Percentiles rank a stretch among this genome's conserved stretches.
Evolutionary conservation across 1,284 basidiomycete genomes (phyloP).

Genomic region (Tylopilus sp.): DNA sequence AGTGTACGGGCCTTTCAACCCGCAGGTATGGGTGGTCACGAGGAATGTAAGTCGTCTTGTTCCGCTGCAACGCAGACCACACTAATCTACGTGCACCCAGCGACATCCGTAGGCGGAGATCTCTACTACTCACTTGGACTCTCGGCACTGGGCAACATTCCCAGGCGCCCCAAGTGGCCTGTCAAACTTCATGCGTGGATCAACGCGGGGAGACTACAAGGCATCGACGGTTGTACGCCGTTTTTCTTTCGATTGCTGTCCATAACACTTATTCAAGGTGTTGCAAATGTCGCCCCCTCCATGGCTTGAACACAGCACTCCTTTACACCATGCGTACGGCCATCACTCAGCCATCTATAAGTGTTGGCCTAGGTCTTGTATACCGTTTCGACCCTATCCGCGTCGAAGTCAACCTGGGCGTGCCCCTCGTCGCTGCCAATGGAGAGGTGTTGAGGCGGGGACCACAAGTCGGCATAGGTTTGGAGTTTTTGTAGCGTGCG

Average conservation of each 20-base stretch:
- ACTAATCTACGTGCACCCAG: conserved; percentile 31
- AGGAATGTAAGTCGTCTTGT: conserved; percentile 56
- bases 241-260: neutral
- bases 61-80: neutral
- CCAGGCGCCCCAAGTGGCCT: conserved; percentile 81
- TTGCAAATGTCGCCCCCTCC: too few relatives aligned
- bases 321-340: conserved; percentile 16
- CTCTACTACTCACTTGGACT: conserved; percentile 82
- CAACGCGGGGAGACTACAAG: conserved; percentile 83
- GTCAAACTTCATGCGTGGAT: conserved; percentile 83
- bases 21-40: conserved; percentile 82
- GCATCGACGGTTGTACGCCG: conserved; percentile 48
- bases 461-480: conserved; percentile 87
- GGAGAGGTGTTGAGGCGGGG: conserved; percentile 80
- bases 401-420: conserved; percentile 89
- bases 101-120: conserved; percentile 86
- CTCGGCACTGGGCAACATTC: conserved; percentile 79
- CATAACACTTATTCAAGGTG: neutral
- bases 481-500: conserved; percentile 67
- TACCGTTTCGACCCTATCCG: conserved; percentile 84
- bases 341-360: conserved; percentile 57
- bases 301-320: conserved; percentile 1
- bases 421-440: conserved; percentile 77
- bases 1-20: conserved; percentile 83
- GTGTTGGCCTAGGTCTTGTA: conserved; percentile 86